Evolutionary conservation across 305 asterid species (phyloP).

Genomic region (Solanum hybrid): DNA sequence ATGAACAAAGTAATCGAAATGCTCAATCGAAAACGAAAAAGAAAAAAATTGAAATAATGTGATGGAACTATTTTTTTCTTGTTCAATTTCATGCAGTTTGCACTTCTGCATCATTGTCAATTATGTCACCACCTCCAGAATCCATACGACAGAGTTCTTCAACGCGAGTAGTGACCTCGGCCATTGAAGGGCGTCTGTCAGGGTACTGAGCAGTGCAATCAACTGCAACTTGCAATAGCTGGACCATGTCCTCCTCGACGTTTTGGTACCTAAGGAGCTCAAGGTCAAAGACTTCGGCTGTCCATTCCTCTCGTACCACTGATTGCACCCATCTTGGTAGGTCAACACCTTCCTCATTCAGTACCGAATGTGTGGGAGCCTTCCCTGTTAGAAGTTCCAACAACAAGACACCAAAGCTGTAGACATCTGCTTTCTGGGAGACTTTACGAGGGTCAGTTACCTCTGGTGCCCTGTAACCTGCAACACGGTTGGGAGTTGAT

Average conservation of each 20-base stretch:
- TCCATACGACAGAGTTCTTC: conserved; percentile 48
- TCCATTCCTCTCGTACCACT: conserved; percentile 52
- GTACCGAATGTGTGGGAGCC: conserved; percentile 42
- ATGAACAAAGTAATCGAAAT: conserved; percentile 28
- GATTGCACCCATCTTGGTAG: conserved; percentile 77
- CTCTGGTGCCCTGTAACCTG: conserved; percentile 68
- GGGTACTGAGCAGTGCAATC: conserved; percentile 87
- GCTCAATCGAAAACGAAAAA: background rate
- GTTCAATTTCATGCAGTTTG: conserved; percentile 1
- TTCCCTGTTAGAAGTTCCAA: conserved; percentile 64
- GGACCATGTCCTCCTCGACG: conserved; percentile 92
- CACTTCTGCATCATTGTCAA: conserved; percentile 12
- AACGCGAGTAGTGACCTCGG: conserved; percentile 43
- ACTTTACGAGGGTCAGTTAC: conserved; percentile 46
- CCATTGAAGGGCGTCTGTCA: conserved; percentile 77
- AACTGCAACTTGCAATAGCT: conserved; percentile 77
- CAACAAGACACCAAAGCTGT: conserved; percentile 68
- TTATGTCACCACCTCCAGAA: conserved; percentile 21
- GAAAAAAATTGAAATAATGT: background rate
- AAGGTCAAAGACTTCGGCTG: conserved; percentile 45
- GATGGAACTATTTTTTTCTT: conserved; percentile 2
- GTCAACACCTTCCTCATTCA: conserved; percentile 56
- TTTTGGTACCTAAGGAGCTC: conserved; percentile 55
- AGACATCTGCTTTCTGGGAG: conserved; percentile 74
- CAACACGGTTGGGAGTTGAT: conserved; percentile 34